These are phyloP conservation scores for Neurospora sp. DNA, from an alignment of 495 filamentous ascomycete genomes.

Conservation along the genomic window DNA sequence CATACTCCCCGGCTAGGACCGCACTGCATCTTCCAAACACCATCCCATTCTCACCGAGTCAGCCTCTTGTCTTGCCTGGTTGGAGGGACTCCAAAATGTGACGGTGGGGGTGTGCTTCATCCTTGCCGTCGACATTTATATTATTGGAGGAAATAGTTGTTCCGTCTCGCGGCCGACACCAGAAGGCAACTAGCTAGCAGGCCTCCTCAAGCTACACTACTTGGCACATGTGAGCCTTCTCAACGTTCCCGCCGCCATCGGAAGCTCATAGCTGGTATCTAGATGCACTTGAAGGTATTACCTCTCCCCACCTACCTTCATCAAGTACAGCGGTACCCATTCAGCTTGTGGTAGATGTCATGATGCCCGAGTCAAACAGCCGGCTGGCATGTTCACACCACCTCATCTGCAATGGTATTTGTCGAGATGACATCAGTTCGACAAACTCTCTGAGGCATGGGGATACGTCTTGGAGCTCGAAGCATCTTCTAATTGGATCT, in stretches of 20 bases:
- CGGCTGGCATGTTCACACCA: background rate
- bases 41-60: background rate
- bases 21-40: background rate
- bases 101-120: background rate
- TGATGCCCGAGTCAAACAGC: background rate
- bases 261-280: background rate
- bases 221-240: background rate
- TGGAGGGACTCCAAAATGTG: background rate
- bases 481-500: background rate
- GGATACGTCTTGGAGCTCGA: background rate
- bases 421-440: background rate
- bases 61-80: background rate
- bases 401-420: background rate
- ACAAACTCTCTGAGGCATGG: background rate
- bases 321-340: background rate
- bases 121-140: background rate
- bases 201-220: background rate
- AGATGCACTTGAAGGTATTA: background rate
- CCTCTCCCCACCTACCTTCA: background rate
- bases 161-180: constrained; percentile 9
- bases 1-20: background rate
- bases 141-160: constrained; percentile 23
- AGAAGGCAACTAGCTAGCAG: background rate
- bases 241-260: background rate
- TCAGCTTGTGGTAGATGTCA: background rate